Base-by-base conservation (phyloP, 2,329 filamentous ascomycete genomes). In the Aspergillus felis region DNA sequence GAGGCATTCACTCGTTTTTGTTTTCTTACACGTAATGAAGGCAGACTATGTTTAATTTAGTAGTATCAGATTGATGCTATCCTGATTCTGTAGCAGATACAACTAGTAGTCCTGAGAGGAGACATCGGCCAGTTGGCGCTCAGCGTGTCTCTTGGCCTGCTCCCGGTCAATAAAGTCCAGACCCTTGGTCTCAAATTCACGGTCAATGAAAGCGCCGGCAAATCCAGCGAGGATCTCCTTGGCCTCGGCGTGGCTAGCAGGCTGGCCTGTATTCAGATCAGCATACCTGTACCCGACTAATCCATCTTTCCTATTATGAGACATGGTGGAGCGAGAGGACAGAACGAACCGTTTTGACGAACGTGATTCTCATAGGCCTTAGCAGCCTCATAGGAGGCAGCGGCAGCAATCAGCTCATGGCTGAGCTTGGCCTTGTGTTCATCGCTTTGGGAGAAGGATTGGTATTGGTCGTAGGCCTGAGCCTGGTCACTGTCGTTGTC, bases 301-400 rank as follows among this genome's bases (percentile, higher is more conserved):
- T 35, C 32, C 32, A 35, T 7, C 5, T 20, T 0, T 29, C 10
- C 3, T 29, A 24, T 9, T 3, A 9, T 20, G 4, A 2, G 12
- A 20, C 1, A n/a, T n/a, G 20, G 20, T 1, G 44, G 10, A 47
- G 1, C 28, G 22, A 4, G 14, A n/a, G 24, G 27, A 3, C 7
- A 32, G 46, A 68, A 24, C 76, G 48, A 77, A 86, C 87, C 89
- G 68, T 91, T 82, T 49, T 76, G 76, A 64, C 86, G 86, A 76
- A 91, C 88, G 67, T 84, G 81, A 69, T 91, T 84, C 76, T 92
- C 89, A 68, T 88, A 92, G 29, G 87, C 79, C 80, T 91, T 91
- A 82, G 92, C 88, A 66, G 87, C 90, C 65, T 87, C 87, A 72
- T 91, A 94, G 61, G 87, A 85, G 54, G 89, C 90, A 55, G 86